phyloP scores from a whole-genome alignment of 2,329 filamentous ascomycete genomes.

The Colletotrichum sp. region DNA sequence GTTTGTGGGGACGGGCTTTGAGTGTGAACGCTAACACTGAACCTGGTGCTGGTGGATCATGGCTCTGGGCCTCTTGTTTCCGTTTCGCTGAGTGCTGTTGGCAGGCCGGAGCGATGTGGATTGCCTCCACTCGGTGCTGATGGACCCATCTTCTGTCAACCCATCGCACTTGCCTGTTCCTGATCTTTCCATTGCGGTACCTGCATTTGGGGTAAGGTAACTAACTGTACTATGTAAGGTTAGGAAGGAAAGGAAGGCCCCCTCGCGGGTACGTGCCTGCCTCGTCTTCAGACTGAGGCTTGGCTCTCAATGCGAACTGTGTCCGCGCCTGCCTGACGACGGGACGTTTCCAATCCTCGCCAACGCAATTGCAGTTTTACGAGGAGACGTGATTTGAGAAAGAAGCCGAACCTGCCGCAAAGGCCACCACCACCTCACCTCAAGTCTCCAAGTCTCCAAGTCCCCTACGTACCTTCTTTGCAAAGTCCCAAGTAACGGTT shows the following conservation, averaged over 20 bases:
- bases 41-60: no score
- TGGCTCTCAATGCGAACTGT: slow-evolving; percentile 10
- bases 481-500: background rate
- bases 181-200: background rate
- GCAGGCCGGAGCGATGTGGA: background rate
- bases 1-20: background rate
- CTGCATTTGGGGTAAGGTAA: background rate
- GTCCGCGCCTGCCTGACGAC: background rate
- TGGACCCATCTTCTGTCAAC: slow-evolving; percentile 11
- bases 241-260: background rate
- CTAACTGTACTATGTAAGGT: background rate
- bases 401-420: background rate
- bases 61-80: background rate
- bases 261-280: background rate
- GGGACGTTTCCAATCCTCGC: background rate
- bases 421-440: background rate
- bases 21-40: background rate
- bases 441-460: background rate
- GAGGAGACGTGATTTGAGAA: background rate
- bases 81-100: background rate
- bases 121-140: background rate
- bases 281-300: background rate
- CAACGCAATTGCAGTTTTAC: background rate
- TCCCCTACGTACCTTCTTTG: background rate
- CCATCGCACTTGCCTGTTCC: background rate